These are phyloP conservation scores for Yamadazyma dushanensis DNA, from an alignment of 1,139 yeast genomes.

Conservation along the genomic window DNA sequence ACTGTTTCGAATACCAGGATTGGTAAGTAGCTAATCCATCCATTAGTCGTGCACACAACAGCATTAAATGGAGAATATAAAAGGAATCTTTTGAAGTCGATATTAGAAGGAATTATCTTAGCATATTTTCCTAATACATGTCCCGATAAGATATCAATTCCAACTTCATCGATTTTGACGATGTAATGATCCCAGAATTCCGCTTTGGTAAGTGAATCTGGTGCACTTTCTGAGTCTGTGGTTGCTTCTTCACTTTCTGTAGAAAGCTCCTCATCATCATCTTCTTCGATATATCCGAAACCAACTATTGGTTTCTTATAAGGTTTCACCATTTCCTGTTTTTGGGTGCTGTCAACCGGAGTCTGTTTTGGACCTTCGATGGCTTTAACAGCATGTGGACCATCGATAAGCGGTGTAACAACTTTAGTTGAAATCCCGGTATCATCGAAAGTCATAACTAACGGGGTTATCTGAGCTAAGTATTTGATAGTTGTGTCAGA, in stretches of 20 bases:
- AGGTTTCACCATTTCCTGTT: constrained; percentile 1
- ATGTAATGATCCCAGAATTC: background rate
- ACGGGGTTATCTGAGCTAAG: constrained; percentile 33
- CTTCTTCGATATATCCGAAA: constrained; percentile 38
- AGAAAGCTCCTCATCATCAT: constrained; percentile 18
- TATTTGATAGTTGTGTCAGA: constrained; percentile 21
- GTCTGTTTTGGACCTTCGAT: no score
- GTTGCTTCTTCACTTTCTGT: background rate
- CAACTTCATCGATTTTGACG: constrained; percentile 7
- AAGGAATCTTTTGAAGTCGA: constrained; percentile 7
- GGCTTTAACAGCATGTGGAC: background rate
- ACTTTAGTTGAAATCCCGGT: background rate
- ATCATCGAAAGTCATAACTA: constrained; percentile 21
- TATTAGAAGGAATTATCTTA: constrained; percentile 7
- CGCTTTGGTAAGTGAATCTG: background rate
- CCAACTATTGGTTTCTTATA: constrained; percentile 36
- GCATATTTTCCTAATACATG: background rate
- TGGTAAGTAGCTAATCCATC: constrained; percentile 11
- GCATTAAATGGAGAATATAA: constrained; percentile 7
- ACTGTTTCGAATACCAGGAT: constrained; percentile 5
- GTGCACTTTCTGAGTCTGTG: constrained; percentile 6
- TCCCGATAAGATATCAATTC: constrained; percentile 13
- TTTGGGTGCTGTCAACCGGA: background rate
- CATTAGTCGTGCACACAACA: constrained; percentile 8
- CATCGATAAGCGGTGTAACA: background rate